These are phyloP conservation scores for Cinnamomum chago DNA, from an alignment of 164 flowering plant genomes.

Conservation along the genomic window DNA sequence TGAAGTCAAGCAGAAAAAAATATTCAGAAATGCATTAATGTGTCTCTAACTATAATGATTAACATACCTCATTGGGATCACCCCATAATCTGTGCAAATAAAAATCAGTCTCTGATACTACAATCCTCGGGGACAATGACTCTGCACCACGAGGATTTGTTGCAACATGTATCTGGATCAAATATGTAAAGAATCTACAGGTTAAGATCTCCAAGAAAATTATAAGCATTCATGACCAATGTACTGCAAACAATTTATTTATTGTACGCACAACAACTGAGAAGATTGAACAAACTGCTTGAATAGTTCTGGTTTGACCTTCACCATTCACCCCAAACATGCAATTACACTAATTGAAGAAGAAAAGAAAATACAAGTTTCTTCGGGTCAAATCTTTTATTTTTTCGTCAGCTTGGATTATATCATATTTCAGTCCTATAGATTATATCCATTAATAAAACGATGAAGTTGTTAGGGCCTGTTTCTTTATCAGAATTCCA, in stretches of 20 bases:
- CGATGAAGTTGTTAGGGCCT: no score
- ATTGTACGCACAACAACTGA: not conserved
- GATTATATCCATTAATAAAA: no score
- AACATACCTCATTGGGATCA: constrained; percentile 72
- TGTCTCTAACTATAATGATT: not conserved
- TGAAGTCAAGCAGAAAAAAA: not conserved
- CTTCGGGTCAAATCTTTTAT: no score
- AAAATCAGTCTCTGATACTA: constrained; percentile 69
- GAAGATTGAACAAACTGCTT: not conserved
- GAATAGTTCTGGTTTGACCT: not conserved
- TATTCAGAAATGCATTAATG: not conserved
- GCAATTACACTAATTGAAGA: not conserved
- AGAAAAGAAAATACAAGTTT: not conserved
- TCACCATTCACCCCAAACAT: not conserved
- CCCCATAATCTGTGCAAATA: constrained; percentile 94
- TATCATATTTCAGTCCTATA: no score
- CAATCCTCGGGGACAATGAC: constrained; percentile 77
- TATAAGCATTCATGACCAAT: not conserved
- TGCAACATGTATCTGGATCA: constrained; percentile 66
- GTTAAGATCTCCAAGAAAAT: not conserved
- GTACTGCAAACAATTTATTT: not conserved
- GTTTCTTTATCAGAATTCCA: no score
- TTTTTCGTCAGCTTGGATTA: no score
- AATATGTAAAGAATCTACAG: not conserved
- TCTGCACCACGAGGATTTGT: constrained; percentile 91